Conservation (phyloP, 192 early-diverging fungal genomes). For the Linnemannia hyalina region DNA sequence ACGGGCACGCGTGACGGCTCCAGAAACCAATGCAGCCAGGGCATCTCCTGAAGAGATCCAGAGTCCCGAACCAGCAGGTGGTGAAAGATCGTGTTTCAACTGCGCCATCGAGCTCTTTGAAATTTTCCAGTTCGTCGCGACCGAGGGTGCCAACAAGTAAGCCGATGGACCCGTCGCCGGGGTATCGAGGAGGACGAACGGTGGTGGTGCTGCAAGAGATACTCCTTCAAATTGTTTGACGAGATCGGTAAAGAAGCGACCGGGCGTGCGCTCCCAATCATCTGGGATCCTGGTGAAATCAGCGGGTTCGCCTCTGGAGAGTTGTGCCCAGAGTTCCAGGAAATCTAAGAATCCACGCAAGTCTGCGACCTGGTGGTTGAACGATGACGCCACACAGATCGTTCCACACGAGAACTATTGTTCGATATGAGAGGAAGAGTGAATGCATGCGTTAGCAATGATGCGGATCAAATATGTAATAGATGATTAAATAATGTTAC, state of each 20-base stretch:
- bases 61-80: conserved; percentile 13
- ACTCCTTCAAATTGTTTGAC: conserved; percentile 20
- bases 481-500: neutral
- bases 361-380: conserved; percentile 51
- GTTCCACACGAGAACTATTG: conserved; percentile 24
- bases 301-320: conserved; percentile 44
- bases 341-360: conserved; percentile 53
- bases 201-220: conserved; percentile 15
- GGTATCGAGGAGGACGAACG: conserved; percentile 27
- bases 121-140: conserved; percentile 35
- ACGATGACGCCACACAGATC: conserved; percentile 40
- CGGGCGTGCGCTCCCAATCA: conserved; percentile 54
- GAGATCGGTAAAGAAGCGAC: conserved; percentile 40
- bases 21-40: conserved; percentile 48
- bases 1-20: conserved; percentile 55
- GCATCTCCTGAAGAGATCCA: conserved; percentile 61
- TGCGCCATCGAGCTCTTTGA: conserved; percentile 44
- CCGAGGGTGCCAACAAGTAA: conserved; percentile 37
- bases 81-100: conserved; percentile 43
- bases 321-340: conserved; percentile 52
- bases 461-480: neutral
- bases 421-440: neutral
- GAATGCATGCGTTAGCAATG: neutral
- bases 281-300: conserved; percentile 52
- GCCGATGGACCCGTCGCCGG: conserved; percentile 21